Evolutionary conservation across 108 stramenopile genomes (phyloP).

Genomic region (Pseudonitzschia multiseries): DNA sequence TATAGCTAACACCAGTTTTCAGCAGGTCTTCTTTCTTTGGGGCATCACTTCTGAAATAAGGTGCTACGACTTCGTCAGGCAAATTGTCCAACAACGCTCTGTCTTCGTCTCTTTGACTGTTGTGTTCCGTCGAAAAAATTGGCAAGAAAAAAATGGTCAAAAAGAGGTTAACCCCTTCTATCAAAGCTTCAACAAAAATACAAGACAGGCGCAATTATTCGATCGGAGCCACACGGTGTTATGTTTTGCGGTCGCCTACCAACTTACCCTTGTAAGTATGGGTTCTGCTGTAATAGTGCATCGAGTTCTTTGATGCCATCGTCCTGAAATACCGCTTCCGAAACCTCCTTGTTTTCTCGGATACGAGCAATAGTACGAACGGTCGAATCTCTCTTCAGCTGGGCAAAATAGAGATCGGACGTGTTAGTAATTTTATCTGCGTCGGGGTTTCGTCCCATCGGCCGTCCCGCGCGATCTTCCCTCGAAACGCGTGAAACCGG

Average conservation of each 20-base stretch:
- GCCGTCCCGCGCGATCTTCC: conserved; percentile 31
- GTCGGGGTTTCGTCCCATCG: conserved; percentile 60
- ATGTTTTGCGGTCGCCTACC: background rate
- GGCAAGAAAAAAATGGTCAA: background rate
- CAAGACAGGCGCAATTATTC: conserved; percentile 4
- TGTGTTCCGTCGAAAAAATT: background rate
- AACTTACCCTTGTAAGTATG: conserved; percentile 56
- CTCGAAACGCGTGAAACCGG: background rate
- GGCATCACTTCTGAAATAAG: conserved; percentile 25
- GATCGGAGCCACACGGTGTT: background rate
- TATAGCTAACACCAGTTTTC: conserved; percentile 55
- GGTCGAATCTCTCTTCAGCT: conserved; percentile 80
- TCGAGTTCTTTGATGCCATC: conserved; percentile 46
- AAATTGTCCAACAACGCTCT: conserved; percentile 37
- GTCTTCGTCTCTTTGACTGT: conserved; percentile 35
- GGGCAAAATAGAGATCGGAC: conserved; percentile 85
- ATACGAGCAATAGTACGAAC: conserved; percentile 63
- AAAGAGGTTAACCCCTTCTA: background rate
- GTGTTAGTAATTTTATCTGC: conserved; percentile 75
- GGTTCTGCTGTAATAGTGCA: conserved; percentile 56
- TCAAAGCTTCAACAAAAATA: background rate
- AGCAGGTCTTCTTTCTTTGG: conserved; percentile 7
- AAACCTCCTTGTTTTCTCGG: conserved; percentile 55
- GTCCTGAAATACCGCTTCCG: conserved; percentile 71
- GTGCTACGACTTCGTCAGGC: conserved; percentile 39